Conservation (phyloP, 148 eudicot genomes). For the Suaeda aralocaspica region DNA sequence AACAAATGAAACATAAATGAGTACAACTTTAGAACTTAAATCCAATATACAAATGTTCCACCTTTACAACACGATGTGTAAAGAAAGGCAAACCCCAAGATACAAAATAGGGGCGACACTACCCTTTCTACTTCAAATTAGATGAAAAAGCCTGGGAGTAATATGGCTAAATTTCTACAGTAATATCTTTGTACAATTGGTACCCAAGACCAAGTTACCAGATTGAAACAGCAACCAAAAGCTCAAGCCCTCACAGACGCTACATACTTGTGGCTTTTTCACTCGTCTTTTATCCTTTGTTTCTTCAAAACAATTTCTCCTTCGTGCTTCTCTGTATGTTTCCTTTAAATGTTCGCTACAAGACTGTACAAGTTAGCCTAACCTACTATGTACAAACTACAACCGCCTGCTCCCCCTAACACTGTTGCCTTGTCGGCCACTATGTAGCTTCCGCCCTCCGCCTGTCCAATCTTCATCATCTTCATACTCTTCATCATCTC, state of each 20-base stretch:
- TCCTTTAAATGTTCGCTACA: constrained; percentile 20
- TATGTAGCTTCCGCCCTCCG: constrained; percentile 36
- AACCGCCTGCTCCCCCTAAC: constrained; percentile 45
- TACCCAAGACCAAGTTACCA: neutral
- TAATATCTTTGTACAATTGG: neutral
- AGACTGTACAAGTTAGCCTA: constrained; percentile 74
- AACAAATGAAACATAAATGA: too few relatives aligned
- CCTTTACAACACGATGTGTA: constrained; percentile 1
- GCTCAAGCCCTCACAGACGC: neutral
- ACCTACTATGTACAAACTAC: constrained; percentile 62
- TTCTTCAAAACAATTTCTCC: neutral
- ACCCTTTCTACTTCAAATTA: neutral
- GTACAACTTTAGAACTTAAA: too few relatives aligned
- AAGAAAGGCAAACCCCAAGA: constrained; percentile 11
- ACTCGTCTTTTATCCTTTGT: constrained; percentile 1
- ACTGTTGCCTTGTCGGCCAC: constrained; percentile 42
- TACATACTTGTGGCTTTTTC: neutral
- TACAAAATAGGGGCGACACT: constrained; percentile 5
- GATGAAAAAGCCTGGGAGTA: neutral
- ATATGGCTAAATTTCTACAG: neutral
- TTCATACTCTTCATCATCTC: constrained; percentile 45
- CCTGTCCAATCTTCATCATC: constrained; percentile 48
- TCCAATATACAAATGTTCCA: neutral
- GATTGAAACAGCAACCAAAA: neutral
- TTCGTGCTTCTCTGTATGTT: constrained; percentile 14